phyloP scores from a whole-genome alignment of 2,329 filamentous ascomycete species.

The Pyricularia grisea region DNA sequence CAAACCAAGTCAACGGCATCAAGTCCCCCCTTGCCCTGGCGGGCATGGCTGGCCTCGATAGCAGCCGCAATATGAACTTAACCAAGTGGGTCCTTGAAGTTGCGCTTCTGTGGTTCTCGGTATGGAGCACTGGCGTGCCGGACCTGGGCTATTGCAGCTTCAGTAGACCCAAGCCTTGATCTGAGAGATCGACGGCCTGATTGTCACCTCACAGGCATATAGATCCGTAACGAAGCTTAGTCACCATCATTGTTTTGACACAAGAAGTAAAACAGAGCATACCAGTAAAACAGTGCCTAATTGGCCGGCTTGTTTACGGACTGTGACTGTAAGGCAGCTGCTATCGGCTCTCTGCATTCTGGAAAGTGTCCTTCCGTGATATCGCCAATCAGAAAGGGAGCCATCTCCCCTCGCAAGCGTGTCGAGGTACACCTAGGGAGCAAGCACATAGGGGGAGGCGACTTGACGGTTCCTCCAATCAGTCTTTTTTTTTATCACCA shows the following conservation, averaged over 20 bases:
- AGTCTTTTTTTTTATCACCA: not conserved
- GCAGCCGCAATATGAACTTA: not conserved
- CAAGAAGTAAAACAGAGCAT: not conserved
- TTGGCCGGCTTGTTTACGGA: not conserved
- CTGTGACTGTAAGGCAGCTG: not conserved
- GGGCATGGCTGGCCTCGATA: not conserved
- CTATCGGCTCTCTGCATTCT: not conserved
- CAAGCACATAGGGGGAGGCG: not conserved
- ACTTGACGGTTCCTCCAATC: not conserved
- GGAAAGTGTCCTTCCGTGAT: too few relatives aligned
- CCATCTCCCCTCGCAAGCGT: not conserved
- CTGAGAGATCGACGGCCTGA: not conserved
- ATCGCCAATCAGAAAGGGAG: not conserved
- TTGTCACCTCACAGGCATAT: not conserved
- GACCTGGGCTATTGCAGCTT: not conserved
- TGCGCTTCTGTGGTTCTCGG: not conserved
- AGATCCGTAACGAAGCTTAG: not conserved
- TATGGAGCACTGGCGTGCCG: not conserved
- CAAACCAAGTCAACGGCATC: not conserved
- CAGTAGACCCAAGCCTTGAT: not conserved
- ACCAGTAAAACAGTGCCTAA: not conserved
- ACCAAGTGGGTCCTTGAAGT: not conserved
- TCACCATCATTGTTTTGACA: not conserved
- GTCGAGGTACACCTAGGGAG: not conserved
- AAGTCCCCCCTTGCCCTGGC: not conserved